Conservation (phyloP, 2,329 filamentous ascomycete genomes). For the Botryosphaeria dothidea region DNA sequence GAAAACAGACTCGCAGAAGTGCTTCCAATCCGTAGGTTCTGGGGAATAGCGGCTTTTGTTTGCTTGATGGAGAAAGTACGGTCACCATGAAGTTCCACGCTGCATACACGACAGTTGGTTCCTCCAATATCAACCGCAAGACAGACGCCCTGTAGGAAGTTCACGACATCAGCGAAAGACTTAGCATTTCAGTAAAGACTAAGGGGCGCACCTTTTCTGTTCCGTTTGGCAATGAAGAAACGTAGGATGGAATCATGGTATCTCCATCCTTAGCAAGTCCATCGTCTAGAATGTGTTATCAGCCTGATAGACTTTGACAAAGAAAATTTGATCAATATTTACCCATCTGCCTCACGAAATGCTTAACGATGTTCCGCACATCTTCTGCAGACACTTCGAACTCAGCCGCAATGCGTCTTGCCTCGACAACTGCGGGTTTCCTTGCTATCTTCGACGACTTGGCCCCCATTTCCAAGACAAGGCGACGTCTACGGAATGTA, state of each 20-base stretch:
- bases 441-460: conserved; percentile 12
- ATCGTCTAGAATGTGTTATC: not conserved
- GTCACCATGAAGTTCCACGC: conserved; percentile 83
- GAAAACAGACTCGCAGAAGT: conserved; percentile 87
- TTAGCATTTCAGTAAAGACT: not conserved
- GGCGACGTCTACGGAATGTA: not conserved
- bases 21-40: conserved; percentile 79
- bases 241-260: conserved; percentile 15
- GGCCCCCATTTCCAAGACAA: conserved; percentile 7
- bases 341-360: conserved; percentile 16
- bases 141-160: conserved; percentile 70
- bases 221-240: not conserved
- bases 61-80: conserved; percentile 67
- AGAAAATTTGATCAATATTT: not conserved
- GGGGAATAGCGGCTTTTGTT: conserved; percentile 93
- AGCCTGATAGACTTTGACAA: not conserved
- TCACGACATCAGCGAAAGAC: not conserved
- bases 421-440: conserved; percentile 7
- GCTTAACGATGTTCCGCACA: not conserved
- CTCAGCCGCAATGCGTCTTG: conserved; percentile 8
- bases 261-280: conserved; percentile 13
- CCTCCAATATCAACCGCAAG: conserved; percentile 94
- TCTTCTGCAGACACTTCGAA: conserved; percentile 6
- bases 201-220: conserved; percentile 1
- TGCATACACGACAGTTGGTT: conserved; percentile 92